These are phyloP conservation scores for Tuber calosporum DNA, from an alignment of 495 filamentous ascomycete species.

Conservation along the genomic window DNA sequence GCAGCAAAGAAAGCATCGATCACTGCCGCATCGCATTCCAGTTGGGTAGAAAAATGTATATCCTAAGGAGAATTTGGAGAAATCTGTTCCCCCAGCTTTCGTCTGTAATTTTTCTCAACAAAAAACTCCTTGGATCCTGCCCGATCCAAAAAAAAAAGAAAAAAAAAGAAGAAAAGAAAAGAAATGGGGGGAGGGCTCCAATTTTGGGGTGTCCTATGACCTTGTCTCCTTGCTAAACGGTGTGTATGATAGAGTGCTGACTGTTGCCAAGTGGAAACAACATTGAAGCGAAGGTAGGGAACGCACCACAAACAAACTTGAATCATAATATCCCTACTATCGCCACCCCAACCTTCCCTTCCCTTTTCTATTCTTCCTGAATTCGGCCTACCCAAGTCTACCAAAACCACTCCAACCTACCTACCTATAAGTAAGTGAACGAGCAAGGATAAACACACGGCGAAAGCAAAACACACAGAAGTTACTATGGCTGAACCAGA, in stretches of 20 bases:
- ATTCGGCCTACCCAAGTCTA: not conserved
- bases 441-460: not conserved
- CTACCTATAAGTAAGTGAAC: not conserved
- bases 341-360: not conserved
- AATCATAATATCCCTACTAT: not conserved
- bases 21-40: too few species aligned
- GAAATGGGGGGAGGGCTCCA: too few species aligned
- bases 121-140: too few species aligned
- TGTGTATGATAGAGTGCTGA: too few species aligned
- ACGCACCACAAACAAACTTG: not conserved
- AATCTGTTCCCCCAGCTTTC: too few species aligned
- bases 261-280: not conserved
- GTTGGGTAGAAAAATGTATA: too few species aligned
- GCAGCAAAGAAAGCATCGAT: too few species aligned
- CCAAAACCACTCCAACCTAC: not conserved
- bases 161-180: not conserved
- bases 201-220: not conserved
- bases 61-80: too few species aligned
- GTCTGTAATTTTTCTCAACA: too few species aligned
- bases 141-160: not conserved
- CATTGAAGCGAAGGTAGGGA: not conserved
- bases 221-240: not conserved
- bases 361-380: not conserved
- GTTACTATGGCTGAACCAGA: not conserved
- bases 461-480: not conserved